Conservation (phyloP, 495 filamentous ascomycete species). For the Platismatia glauca region DNA sequence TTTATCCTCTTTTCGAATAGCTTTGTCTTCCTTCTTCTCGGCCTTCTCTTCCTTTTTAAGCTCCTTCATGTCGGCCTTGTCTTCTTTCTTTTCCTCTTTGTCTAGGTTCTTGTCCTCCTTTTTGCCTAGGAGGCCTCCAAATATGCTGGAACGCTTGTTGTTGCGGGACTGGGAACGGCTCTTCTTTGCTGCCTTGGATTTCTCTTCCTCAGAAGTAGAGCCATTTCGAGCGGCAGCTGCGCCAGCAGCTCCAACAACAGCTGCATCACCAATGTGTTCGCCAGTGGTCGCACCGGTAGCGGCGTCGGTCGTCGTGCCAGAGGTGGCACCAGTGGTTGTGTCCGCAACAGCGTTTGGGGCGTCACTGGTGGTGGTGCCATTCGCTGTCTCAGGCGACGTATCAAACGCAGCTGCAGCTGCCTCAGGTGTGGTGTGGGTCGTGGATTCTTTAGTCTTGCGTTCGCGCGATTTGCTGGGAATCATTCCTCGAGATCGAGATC, state of each 20-base stretch:
- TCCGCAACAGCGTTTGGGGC: slow-evolving; percentile 10
- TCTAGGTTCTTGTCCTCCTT: slow-evolving; percentile 59
- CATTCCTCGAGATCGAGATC: slow-evolving; percentile 41
- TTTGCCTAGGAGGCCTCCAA: slow-evolving; percentile 66
- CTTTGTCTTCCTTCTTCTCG: slow-evolving; percentile 27
- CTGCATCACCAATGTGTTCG: slow-evolving; percentile 24
- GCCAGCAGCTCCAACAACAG: slow-evolving; percentile 25
- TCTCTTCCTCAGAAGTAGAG: slow-evolving; percentile 31
- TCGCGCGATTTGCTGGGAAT: slow-evolving; percentile 42
- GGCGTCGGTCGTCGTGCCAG: slow-evolving; percentile 29
- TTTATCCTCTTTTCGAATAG: neutral
- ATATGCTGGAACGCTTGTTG: slow-evolving; percentile 71
- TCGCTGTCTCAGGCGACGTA: slow-evolving; percentile 19
- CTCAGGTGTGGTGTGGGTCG: slow-evolving; percentile 11
- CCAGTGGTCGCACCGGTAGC: slow-evolving; percentile 11
- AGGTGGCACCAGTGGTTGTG: neutral
- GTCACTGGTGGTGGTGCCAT: neutral
- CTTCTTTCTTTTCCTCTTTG: slow-evolving; percentile 37
- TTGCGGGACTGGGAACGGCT: slow-evolving; percentile 70
- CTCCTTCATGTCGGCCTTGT: slow-evolving; percentile 41
- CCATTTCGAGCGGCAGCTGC: slow-evolving; percentile 24
- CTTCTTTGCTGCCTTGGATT: slow-evolving; percentile 37
- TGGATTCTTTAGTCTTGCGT: slow-evolving; percentile 30
- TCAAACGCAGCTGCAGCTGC: slow-evolving; percentile 40
- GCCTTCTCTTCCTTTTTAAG: slow-evolving; percentile 29